Base-by-base conservation (phyloP, 2,329 filamentous ascomycete species). In the Biscogniauxia sp. region DNA sequence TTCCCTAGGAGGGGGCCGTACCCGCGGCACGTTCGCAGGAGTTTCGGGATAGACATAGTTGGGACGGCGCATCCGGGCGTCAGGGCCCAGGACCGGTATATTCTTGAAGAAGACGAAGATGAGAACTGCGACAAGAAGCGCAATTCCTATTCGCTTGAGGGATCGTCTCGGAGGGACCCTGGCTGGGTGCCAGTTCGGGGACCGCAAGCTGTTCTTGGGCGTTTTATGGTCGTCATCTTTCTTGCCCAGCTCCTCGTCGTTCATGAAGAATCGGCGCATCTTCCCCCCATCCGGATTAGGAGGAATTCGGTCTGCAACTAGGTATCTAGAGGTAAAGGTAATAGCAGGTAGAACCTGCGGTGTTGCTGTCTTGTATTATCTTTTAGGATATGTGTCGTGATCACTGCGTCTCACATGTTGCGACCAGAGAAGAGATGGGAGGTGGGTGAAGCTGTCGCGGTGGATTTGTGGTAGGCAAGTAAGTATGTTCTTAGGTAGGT, bases 61-160 rank as follows among this genome's bases (percentile, higher is more conserved):
- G 4, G 79, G 78, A 25, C 74, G 77, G 53, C 75, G 76, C 62
- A 72, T 75, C 58, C 74, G 74, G 28, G 73, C 71, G 54, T 77
- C 67, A 25, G 77, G 73, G 13, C 70, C 72, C 62, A 81, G 67
- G 62, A 77, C 71, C 8, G 88, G 87, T 58, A 90, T 83, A 71
- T 88, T 84, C 66, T 83, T 82, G 69, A 89, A 75, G 69, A 92
- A 85, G 63, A 91, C 75, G 71, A 89, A 89, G 20, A 92, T 61
- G 26, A 82, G 70, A 41, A 82, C 70, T 53, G 82, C 74, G 37
- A 82, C 77, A 53, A 83, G 58, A 4, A 82, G 56, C 41, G 77
- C 78, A 5, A 84, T 59, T 15, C 79, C 70, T 32, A 87, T 69
- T 55, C 88, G 83, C 70, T 82, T 84, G 56, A 86, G 64, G 8